Percentiles rank a stretch among this genome's conserved stretches.
Conservation (phyloP, 1,284 basidiomycete species). For the Rhodotorula sp. region DNA sequence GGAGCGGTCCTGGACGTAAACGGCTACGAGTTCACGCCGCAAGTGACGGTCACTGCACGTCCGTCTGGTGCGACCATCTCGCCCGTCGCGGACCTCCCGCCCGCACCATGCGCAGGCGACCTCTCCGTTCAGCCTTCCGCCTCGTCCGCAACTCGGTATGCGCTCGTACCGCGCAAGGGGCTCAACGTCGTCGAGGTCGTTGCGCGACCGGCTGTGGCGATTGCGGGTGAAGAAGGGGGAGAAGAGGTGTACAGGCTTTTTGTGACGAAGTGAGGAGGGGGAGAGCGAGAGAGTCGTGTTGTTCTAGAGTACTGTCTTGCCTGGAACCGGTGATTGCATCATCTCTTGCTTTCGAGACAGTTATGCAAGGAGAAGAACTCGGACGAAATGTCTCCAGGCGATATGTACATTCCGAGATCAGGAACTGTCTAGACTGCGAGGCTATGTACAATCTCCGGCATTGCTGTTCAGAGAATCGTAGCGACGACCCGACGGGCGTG, state of each 20-base stretch:
- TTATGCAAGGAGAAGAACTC: no score
- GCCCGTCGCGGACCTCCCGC: not conserved
- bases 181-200: constrained; percentile 22
- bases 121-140: not conserved
- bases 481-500: constrained; percentile 49
- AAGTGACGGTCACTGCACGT: not conserved
- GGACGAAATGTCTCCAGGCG: no score
- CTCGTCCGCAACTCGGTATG: not conserved
- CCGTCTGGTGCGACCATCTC: not conserved
- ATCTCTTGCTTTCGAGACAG: no score
- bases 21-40: not conserved
- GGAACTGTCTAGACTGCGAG: no score
- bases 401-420: no score
- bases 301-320: not conserved
- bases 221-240: not conserved
- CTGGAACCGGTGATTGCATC: not conserved
- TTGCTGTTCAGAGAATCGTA: constrained; percentile 42
- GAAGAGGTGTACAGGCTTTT: constrained; percentile 21
- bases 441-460: no score
- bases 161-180: constrained; percentile 1
- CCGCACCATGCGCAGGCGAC: not conserved
- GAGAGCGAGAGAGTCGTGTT: not conserved
- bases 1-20: not conserved
- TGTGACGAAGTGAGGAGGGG: constrained; percentile 6
- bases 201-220: constrained; percentile 1